These are phyloP conservation scores for Epichloe gansuensis DNA, from an alignment of 2,329 filamentous ascomycete genomes.

Conservation along the genomic window DNA sequence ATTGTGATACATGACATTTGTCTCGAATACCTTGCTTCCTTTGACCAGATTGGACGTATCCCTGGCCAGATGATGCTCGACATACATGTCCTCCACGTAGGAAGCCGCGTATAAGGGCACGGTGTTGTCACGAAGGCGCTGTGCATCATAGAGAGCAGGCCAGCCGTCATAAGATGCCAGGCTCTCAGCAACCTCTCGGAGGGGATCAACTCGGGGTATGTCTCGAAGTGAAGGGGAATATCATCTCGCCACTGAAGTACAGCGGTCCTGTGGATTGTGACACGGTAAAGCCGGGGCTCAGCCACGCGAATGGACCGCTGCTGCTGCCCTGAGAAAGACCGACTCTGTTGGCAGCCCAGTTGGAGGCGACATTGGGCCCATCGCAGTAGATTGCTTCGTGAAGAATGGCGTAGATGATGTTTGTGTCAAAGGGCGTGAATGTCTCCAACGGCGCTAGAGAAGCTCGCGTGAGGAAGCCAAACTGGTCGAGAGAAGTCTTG, in stretches of 20 bases:
- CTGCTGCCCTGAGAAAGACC: slow-evolving; percentile 30
- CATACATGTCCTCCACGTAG: slow-evolving; percentile 86
- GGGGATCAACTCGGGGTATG: slow-evolving; percentile 60
- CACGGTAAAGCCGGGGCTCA: slow-evolving; percentile 24
- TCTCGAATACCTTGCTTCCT: slow-evolving; percentile 69
- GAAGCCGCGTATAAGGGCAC: slow-evolving; percentile 80
- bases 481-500: slow-evolving; percentile 60
- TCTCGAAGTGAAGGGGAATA: slow-evolving; percentile 79
- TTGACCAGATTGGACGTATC: slow-evolving; percentile 65
- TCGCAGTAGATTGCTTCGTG: slow-evolving; percentile 85
- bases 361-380: slow-evolving; percentile 46
- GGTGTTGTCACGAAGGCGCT: slow-evolving; percentile 60
- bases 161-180: slow-evolving; percentile 59
- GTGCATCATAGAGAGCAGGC: slow-evolving; percentile 64
- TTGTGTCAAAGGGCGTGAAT: slow-evolving; percentile 57
- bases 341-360: slow-evolving; percentile 64
- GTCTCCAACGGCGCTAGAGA: slow-evolving; percentile 58
- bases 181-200: slow-evolving; percentile 57
- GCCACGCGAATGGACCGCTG: slow-evolving; percentile 35
- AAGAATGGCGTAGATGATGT: slow-evolving; percentile 72
- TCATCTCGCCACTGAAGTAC: slow-evolving; percentile 86
- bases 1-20: slow-evolving; percentile 80
- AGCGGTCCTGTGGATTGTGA: slow-evolving; percentile 33
- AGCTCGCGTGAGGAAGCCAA: slow-evolving; percentile 62
- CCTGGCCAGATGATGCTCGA: slow-evolving; percentile 62